These are phyloP conservation scores for Emmonsia crescens DNA, from an alignment of 2,329 filamentous ascomycete species.

Conservation along the genomic window DNA sequence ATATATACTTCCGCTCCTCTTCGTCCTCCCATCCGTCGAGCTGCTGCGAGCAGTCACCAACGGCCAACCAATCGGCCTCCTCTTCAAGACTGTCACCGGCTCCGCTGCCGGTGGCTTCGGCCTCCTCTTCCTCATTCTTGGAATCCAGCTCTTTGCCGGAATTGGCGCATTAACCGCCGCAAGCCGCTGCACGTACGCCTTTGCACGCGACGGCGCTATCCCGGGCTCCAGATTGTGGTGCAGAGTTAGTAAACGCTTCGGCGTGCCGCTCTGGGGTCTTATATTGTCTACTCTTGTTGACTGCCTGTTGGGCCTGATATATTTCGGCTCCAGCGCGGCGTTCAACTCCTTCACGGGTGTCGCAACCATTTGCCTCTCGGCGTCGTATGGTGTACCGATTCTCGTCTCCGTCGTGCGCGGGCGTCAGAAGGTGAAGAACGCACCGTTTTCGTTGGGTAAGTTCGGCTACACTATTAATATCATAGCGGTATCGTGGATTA, in stretches of 20 bases:
- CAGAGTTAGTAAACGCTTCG: conserved; percentile 52
- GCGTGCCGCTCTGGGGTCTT: conserved; percentile 61
- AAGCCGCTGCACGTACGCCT: conserved; percentile 64
- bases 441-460: conserved; percentile 56
- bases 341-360: conserved; percentile 74
- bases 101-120: conserved; percentile 64
- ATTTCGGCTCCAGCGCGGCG: conserved; percentile 64
- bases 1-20: conserved; percentile 64
- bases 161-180: conserved; percentile 65
- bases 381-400: conserved; percentile 66
- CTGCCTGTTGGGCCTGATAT: conserved; percentile 64
- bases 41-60: conserved; percentile 55
- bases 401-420: conserved; percentile 57
- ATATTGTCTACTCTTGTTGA: conserved; percentile 58
- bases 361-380: conserved; percentile 65
- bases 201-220: conserved; percentile 64
- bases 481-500: conserved; percentile 59
- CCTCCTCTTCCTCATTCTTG: conserved; percentile 62
- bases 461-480: conserved; percentile 60
- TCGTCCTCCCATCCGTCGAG: conserved; percentile 59
- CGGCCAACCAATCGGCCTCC: conserved; percentile 62
- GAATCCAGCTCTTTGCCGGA: conserved; percentile 67
- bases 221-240: conserved; percentile 58
- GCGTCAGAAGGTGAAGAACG: conserved; percentile 54
- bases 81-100: conserved; percentile 67